Evolutionary conservation across 441 rosid species (phyloP), one percentile per base, ranked within the genome.

Genomic region (Euphorbia schlechtendalii): DNA sequence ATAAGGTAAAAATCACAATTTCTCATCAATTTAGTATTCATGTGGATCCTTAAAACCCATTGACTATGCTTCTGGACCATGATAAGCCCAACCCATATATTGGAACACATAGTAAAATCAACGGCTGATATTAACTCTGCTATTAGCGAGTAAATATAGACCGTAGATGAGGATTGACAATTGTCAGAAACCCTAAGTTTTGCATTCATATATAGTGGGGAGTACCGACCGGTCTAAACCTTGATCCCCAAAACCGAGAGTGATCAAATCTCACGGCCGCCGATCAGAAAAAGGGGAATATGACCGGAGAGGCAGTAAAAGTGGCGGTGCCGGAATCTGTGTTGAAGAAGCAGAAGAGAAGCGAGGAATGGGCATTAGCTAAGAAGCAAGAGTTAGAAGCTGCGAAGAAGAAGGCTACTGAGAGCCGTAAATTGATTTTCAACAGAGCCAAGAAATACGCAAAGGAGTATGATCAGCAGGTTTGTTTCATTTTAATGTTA

Each of bases 361-460:
- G n/a, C n/a, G n/a, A n/a, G n/a, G n/a, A n/a, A n/a, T n/a, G n/a
- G n/a, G n/a, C n/a, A n/a, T n/a, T n/a, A n/a, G n/a, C n/a, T 2
- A 84, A 78, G 76, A 87, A 74, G 69, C 80, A 77, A 34, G 86
- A 77, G 57, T 59, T 76, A 34, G 80, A 71, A 68, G 78, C 76
- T 12, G 56, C 73, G 0, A 82, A 81, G 81, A 76, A 83, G 79
- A 78, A 82, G 71, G 80, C 69, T 59, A 67, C 69, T 8, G 83
- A 80, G 65, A 84, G 66, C 52, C 70, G 86, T 61, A 80, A 80
- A 80, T 69, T 87, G 55, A 85, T 87, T 53, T 84, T 22, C 63
- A 75, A 64, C 52, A 73, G 86, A 46, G 90, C 92, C 1, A 75
- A 84, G 79, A 75, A 74, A 38, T 90, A 85, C 57, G 78, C 88